Evolutionary conservation across 495 filamentous ascomycete species (phyloP).

Genomic region (Umbilicaria muhlenbergii): DNA sequence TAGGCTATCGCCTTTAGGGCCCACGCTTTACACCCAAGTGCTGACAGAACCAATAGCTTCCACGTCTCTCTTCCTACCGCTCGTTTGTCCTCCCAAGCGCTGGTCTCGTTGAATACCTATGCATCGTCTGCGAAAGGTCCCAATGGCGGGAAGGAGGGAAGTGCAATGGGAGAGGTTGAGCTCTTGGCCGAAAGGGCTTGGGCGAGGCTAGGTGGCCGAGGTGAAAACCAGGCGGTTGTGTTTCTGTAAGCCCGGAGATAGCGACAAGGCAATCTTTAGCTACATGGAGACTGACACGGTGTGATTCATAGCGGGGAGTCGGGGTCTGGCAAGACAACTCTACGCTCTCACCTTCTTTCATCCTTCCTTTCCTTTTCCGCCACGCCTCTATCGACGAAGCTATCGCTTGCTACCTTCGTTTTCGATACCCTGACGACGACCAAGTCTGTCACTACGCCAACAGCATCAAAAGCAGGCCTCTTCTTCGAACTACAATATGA

Average conservation of each 20-base stretch:
- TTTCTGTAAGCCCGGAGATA: slow-evolving; percentile 55
- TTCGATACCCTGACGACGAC: slow-evolving; percentile 95
- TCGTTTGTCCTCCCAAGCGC: slow-evolving; percentile 73
- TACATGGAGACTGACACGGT: not conserved
- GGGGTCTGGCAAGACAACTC: slow-evolving; percentile 86
- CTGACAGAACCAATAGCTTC: slow-evolving; percentile 31
- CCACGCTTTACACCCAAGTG: not conserved
- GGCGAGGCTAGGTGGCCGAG: slow-evolving; percentile 70
- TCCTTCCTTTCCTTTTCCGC: slow-evolving; percentile 74
- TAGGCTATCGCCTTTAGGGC: slow-evolving; percentile 10
- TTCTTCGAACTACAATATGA: slow-evolving; percentile 96
- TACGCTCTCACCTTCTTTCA: slow-evolving; percentile 75
- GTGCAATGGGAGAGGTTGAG: slow-evolving; percentile 74
- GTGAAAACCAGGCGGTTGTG: slow-evolving; percentile 81
- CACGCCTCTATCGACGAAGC: slow-evolving; percentile 80
- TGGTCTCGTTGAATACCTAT: slow-evolving; percentile 87
- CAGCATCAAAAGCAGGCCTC: slow-evolving; percentile 85
- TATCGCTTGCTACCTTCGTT: slow-evolving; percentile 83
- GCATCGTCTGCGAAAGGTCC: slow-evolving; percentile 70
- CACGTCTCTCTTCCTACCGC: slow-evolving; percentile 80
- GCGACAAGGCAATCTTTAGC: too few relatives aligned
- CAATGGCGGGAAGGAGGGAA: slow-evolving; percentile 78
- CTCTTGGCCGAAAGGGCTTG: slow-evolving; percentile 75
- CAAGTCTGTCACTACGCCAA: slow-evolving; percentile 91
- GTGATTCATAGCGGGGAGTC: slow-evolving; percentile 60